Conservation (phyloP, 2,329 filamentous ascomycete species). For the Aspergillus udagawae region DNA sequence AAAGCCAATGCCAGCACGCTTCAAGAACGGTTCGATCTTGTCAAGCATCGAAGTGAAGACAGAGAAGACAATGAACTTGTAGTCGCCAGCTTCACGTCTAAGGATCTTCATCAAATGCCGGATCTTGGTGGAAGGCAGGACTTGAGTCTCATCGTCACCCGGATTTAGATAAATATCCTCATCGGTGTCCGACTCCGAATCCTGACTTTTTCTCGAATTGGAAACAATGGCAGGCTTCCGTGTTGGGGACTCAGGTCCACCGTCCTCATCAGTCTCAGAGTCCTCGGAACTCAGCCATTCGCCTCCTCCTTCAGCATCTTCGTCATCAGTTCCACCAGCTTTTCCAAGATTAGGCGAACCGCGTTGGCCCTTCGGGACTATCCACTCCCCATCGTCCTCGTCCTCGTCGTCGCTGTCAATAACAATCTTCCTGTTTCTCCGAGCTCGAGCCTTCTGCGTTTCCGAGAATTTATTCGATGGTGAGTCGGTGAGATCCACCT, state of each 20-base stretch:
- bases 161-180: slow-evolving; percentile 39
- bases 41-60: slow-evolving; percentile 99
- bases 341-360: slow-evolving; percentile 62
- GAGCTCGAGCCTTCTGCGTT: slow-evolving; percentile 22
- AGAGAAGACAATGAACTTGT: slow-evolving; percentile 98
- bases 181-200: slow-evolving; percentile 42
- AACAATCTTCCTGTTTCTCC: slow-evolving; percentile 43
- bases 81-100: slow-evolving; percentile 68
- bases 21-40: slow-evolving; percentile 87
- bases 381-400: slow-evolving; percentile 69
- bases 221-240: slow-evolving; percentile 7
- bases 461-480: slow-evolving; percentile 18
- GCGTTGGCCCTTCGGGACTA: slow-evolving; percentile 67
- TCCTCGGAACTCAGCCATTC: slow-evolving; percentile 73
- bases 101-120: slow-evolving; percentile 78
- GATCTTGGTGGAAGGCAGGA: slow-evolving; percentile 76
- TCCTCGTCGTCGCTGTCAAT: slow-evolving; percentile 58
- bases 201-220: slow-evolving; percentile 16
- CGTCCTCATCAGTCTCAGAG: slow-evolving; percentile 49
- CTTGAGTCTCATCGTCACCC: slow-evolving; percentile 41
- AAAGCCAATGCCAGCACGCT: slow-evolving; percentile 68
- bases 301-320: slow-evolving; percentile 81
- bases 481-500: slow-evolving; percentile 29
- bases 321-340: slow-evolving; percentile 80
- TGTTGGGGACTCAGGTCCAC: slow-evolving; percentile 28